Evolutionary conservation across 331 rosid species (phyloP).

Genomic region (Malus hybrid): DNA sequence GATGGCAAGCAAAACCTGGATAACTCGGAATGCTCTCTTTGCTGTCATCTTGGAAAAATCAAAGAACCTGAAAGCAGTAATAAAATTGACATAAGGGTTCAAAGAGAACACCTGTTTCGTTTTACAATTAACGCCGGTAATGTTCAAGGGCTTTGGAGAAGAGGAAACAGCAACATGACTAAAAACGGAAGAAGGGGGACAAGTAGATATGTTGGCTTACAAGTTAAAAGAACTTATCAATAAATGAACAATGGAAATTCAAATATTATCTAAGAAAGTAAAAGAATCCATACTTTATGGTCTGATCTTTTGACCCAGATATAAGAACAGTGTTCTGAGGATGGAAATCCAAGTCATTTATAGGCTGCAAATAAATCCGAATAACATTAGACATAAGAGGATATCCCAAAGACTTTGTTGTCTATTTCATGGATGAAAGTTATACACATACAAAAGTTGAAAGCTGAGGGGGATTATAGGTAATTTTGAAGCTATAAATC

Average conservation of each 20-base stretch:
- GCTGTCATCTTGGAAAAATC: constrained; percentile 79
- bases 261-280: neutral
- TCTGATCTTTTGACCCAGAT: constrained; percentile 86
- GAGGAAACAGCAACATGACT: neutral
- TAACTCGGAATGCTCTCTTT: constrained; percentile 82
- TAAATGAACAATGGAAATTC: neutral
- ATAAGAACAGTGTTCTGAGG: constrained; percentile 74
- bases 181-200: neutral
- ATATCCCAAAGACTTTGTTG: neutral
- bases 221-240: neutral
- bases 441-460: neutral
- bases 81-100: neutral
- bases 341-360: constrained; percentile 89
- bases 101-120: neutral
- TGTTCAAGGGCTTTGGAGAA: neutral
- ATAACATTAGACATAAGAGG: constrained; percentile 9
- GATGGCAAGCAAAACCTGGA: constrained; percentile 53
- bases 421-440: neutral
- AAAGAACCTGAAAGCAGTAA: constrained; percentile 52
- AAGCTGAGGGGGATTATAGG: neutral
- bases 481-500: neutral
- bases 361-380: constrained; percentile 61
- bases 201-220: neutral
- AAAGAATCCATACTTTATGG: constrained; percentile 61
- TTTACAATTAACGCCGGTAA: neutral